Evolutionary conservation across 2,329 filamentous ascomycete genomes (phyloP), one percentile per base, ranked within the genome.

Genomic region (Penicillium sp.): DNA sequence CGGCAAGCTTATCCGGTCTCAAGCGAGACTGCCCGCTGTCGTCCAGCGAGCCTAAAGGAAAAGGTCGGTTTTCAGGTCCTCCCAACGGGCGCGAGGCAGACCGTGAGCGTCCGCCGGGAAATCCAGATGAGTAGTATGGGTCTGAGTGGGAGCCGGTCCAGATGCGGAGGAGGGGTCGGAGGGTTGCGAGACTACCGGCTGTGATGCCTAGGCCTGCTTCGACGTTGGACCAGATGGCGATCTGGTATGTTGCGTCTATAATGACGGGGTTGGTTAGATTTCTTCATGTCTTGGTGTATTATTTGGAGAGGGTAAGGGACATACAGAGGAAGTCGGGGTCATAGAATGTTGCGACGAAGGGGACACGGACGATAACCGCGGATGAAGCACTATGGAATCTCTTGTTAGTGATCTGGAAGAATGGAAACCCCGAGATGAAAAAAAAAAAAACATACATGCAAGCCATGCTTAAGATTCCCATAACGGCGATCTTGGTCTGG

Each of bases 381-480:
- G 78, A 71, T 0, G 79, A 81, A 25, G 77, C 80, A 43, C 71
- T 73, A 29, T 23, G 17, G 13, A 21, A 15, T n/a, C 6, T 13
- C 19, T 6, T 23, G 19, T 19, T n/a, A 23, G 60, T 60, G 31
- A 57, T 37, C 42, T 40, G 33, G 13, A 38, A 33, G 15, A 10
- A 15, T 2, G 25, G 12, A n/a, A 23, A 21, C 6, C 64, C 64
- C 69, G 27, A 73, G 10, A 42, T 15, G 31, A 38, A 31, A 42
- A 25, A 10, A 29, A 31, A 12, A 10, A 31, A 12, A 46, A 66
- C 70, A n/a, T 64, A 73, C 70, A 79, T 77, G 64, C 84, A 84
- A 35, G 83, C 86, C 74, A 86, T 80, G 2, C 78, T 75, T 50
- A 87, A 71, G 45, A 87, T 77, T 0, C 78, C 75, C 10, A 80